Evolutionary conservation across 75 land plant genomes (phyloP).

Genomic region (Cryptomeria japonica): DNA sequence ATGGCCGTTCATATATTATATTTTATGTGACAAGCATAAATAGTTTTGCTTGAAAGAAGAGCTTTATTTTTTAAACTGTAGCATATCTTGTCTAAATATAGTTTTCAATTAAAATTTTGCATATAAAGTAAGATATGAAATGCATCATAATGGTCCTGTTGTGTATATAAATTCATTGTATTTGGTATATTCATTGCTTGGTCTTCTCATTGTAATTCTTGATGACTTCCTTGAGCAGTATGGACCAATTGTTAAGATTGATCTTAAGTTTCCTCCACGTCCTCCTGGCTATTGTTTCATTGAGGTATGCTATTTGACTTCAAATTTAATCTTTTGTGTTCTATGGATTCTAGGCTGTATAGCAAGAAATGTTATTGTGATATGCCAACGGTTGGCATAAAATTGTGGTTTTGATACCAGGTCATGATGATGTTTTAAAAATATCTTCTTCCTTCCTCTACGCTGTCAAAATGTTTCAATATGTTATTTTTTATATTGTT

Average conservation of each 20-base stretch:
- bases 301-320: conserved; percentile 43
- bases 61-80: not conserved
- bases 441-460: not conserved
- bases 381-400: not conserved
- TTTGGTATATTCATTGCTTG: not conserved
- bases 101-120: not conserved
- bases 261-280: conserved; percentile 74
- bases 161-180: not conserved
- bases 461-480: not conserved
- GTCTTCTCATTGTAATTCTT: not conserved
- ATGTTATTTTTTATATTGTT: not conserved
- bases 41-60: not conserved
- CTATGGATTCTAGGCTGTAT: not conserved
- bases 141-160: not conserved
- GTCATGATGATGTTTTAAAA: not conserved
- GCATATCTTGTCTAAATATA: not conserved
- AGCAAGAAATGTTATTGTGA: not conserved
- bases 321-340: not conserved
- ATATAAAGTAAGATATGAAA: not conserved
- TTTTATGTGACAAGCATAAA: not conserved
- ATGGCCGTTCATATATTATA: not conserved
- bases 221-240: conserved; percentile 39
- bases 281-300: conserved; percentile 78
- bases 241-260: conserved; percentile 72
- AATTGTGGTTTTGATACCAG: not conserved